Base-by-base conservation (phyloP, 176 grass and related monocot species). In the Areca catechu region DNA sequence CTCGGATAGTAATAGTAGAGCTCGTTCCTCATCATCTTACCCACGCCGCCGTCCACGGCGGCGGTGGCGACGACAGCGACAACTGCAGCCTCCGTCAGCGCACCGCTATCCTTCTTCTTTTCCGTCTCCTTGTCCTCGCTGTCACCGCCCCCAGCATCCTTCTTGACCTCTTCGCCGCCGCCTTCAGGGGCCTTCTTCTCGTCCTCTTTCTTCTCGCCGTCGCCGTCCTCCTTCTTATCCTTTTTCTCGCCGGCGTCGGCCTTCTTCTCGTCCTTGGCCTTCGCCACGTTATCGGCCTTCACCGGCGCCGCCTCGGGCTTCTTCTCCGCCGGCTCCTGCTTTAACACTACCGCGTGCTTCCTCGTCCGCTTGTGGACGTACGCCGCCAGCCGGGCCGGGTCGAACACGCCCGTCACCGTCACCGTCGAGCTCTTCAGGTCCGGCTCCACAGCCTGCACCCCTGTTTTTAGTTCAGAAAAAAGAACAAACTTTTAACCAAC, bases 341-440 rank as follows among this genome's bases (percentile, higher is more conserved):
- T 61, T 49, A 68, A 3, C 9, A 84, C 78, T 29, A 72, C 65
- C 3, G 71, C 60, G 18, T 14, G 78, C 70, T 57, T 71, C 17
- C 81, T 75, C 1, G 81, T 84, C 55, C 65, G 20, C 50, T 65
- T 79, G 66, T 66, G 59, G 60, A 84, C 74, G 60, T 74, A 61
- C 4, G 71, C 66, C 2, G 24, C 81, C 20, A 84, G 76, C 4
- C 57, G 66, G 2, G 75, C 74, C 0, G 81, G 81, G 66, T 84
- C 81, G 19, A 84, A 37, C 14, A 17, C 34, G 0, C 81, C 81
- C 51, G 69, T 75, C 60, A 84, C 81, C 54, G 34, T 57, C 60
- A 84, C n/a, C 16, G 79, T 64, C 0, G 81, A 84, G 0, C 70
- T 74, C 54, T 84, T 84, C 15, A 84, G 56, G 15, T 79, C 37